These are phyloP conservation scores for Acanthamoeba lenticulata DNA, from an alignment of 208 protist genomes.

Conservation along the genomic window DNA sequence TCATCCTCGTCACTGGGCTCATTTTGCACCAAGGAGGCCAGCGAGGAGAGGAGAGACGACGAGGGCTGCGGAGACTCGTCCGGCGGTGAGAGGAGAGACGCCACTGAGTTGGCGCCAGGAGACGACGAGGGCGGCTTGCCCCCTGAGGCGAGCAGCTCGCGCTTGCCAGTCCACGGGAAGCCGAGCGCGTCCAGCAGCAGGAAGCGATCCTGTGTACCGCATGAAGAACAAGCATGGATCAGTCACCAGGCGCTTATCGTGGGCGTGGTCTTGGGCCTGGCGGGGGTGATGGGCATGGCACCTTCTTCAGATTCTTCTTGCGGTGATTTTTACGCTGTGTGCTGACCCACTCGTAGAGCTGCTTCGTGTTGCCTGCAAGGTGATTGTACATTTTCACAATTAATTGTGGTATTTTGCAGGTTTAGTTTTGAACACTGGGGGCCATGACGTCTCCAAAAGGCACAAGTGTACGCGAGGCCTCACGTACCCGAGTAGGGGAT, in stretches of 20 bases:
- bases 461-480: background rate
- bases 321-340: constrained; percentile 39
- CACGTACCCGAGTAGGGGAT: constrained; percentile 43
- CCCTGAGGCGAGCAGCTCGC: background rate
- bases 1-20: background rate
- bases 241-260: too few species aligned
- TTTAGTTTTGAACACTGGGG: too few species aligned
- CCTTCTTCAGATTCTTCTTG: constrained; percentile 20
- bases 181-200: constrained; percentile 40
- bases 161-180: constrained; percentile 35
- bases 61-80: background rate
- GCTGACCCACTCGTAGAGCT: constrained; percentile 52
- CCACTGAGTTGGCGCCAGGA: background rate
- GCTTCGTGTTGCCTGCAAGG: background rate
- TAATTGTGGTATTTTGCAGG: too few species aligned
- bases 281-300: too few species aligned
- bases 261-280: too few species aligned
- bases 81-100: background rate
- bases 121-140: background rate
- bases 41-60: background rate
- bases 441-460: too few species aligned
- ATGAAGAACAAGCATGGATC: too few species aligned
- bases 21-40: background rate
- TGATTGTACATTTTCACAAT: background rate
- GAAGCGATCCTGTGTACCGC: background rate